These are phyloP conservation scores for Oligophagozyma castellii DNA, from an alignment of 1,139 yeast species.

Conservation along the genomic window DNA sequence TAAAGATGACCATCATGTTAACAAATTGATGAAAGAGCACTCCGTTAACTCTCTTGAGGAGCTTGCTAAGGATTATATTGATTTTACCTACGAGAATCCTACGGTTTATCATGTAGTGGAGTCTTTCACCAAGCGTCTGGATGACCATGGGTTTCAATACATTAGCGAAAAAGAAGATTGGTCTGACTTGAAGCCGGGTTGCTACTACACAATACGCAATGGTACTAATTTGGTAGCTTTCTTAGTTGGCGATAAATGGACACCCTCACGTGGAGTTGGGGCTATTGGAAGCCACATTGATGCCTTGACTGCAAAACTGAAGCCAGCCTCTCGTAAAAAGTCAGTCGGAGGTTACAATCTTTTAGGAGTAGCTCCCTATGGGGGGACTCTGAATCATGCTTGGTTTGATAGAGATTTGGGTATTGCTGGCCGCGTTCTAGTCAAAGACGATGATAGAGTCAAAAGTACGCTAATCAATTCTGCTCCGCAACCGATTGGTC, in stretches of 20 bases:
- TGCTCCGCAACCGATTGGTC: slow-evolving; percentile 49
- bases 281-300: slow-evolving; percentile 50
- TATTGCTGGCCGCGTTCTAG: slow-evolving; percentile 46
- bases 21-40: slow-evolving; percentile 20
- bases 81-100: slow-evolving; percentile 46
- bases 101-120: slow-evolving; percentile 48
- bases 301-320: slow-evolving; percentile 41
- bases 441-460: slow-evolving; percentile 21
- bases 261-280: slow-evolving; percentile 42
- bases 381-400: slow-evolving; percentile 39
- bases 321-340: slow-evolving; percentile 38
- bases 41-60: too few species aligned
- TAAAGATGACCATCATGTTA: not conserved
- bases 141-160: slow-evolving; percentile 38
- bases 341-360: slow-evolving; percentile 45
- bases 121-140: slow-evolving; percentile 31
- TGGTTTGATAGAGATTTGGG: slow-evolving; percentile 65
- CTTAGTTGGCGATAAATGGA: slow-evolving; percentile 44
- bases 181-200: slow-evolving; percentile 28
- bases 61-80: slow-evolving; percentile 38
- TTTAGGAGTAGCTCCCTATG: slow-evolving; percentile 55
- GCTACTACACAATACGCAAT: slow-evolving; percentile 42
- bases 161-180: slow-evolving; percentile 39
- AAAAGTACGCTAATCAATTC: slow-evolving; percentile 38
- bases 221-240: slow-evolving; percentile 47